A percentile compares a stretch with the other conserved stretches of the same genome.
Evolutionary conservation across 345 rosid species (phyloP).

Genomic region (Lepidium sativum): DNA sequence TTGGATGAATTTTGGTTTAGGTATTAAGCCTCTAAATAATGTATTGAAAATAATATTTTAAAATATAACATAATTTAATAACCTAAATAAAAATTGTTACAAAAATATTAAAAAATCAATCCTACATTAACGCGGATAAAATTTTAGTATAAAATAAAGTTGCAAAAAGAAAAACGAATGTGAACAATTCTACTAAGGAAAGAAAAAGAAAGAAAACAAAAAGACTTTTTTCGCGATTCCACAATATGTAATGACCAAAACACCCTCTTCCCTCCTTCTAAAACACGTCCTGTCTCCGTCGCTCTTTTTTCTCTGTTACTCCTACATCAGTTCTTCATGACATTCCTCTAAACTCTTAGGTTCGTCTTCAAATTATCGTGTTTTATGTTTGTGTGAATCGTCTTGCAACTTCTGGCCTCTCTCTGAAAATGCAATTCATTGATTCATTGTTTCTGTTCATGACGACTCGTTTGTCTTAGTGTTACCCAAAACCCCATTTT

Average conservation of each 20-base stretch:
- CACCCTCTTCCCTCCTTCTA: conserved; percentile 7
- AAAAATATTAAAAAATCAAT: too few relatives aligned
- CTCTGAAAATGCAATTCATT: neutral
- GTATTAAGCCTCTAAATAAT: too few relatives aligned
- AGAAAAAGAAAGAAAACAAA: too few relatives aligned
- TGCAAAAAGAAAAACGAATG: too few relatives aligned
- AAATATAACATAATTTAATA: too few relatives aligned
- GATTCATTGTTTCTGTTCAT: neutral
- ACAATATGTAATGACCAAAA: conserved; percentile 5
- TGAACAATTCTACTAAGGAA: too few relatives aligned
- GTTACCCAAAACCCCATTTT: too few relatives aligned
- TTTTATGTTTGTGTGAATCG: neutral
- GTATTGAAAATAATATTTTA: too few relatives aligned
- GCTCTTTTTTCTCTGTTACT: neutral
- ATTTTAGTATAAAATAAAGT: neutral
- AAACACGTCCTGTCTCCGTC: neutral
- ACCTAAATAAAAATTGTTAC: too few relatives aligned
- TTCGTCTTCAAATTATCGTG: neutral
- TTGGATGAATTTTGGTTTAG: too few relatives aligned
- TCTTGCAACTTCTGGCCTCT: neutral
- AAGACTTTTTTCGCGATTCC: neutral
- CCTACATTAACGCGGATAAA: too few relatives aligned
- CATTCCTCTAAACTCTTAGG: conserved; percentile 2
- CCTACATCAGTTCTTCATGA: neutral
- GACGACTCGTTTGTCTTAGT: conserved; percentile 2